Base-by-base conservation (phyloP, 495 filamentous ascomycete species). In the Echria macrotheca region DNA sequence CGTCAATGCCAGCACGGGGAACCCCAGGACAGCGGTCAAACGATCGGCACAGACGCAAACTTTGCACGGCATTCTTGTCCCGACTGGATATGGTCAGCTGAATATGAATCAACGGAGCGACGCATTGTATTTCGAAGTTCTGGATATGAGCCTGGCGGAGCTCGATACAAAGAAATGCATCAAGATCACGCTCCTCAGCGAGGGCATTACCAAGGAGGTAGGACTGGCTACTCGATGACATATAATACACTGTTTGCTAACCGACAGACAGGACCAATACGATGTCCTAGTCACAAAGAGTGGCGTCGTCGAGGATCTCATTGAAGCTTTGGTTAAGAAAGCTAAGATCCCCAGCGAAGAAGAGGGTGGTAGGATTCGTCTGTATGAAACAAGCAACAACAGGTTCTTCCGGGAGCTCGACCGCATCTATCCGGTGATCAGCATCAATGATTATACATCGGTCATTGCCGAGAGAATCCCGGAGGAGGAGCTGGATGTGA, bases 71-170 rank as follows among this genome's bases (percentile, higher is more conserved):
- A 91, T 95, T 35, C 73, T 97, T 7, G 81, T 70, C 47, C 81
- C 85, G 12, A 72, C 81, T 21, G 67, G 66, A 2, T 73, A 71
- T 41, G 64, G 61, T 1, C 65, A 67, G 32, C 52, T 74, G 31
- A 85, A 77, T 50, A 78, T 74, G 57, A 82, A 81, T 59, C 86
- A 88, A 56, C 76, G 82, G 26, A 58, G 74, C 22, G 89, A 96
- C 65, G 78, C 82, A 7, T 69, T 99, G 23, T 96, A 81, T 64
- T 97, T 89, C 53, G 93, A 99, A 64, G 77, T 96, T 12, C 70
- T 99, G 23, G 93, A 99, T 38, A 89, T 95, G 70, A 95, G 87
- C 50, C 69, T 99, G 39, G 89, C 85, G 41, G 94, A 99, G 61
- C 75, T 89, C 28, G 94, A 99, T 56, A 91, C 84, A 23, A 91